Evolutionary conservation across 75 land plant species (phyloP).

Genomic region (Ceratopteris richardii): DNA sequence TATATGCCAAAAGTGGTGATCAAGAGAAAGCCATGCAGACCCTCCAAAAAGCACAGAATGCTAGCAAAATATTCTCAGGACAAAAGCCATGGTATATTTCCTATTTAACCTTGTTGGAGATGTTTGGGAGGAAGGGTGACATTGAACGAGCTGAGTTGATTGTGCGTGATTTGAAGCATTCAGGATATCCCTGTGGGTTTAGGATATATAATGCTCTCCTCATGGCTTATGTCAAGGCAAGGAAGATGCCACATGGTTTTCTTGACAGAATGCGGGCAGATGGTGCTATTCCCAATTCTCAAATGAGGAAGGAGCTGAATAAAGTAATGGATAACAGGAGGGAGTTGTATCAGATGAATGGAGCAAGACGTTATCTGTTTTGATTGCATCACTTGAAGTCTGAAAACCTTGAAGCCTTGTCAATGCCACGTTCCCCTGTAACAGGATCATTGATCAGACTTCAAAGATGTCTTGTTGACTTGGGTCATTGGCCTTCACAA

Average conservation of each 20-base stretch:
- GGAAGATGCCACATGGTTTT: constrained; percentile 20
- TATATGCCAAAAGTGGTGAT: constrained; percentile 7
- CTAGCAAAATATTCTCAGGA: neutral
- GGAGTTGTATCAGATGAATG: too few relatives aligned
- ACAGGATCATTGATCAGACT: too few relatives aligned
- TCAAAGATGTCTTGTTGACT: too few relatives aligned
- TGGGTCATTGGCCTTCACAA: too few relatives aligned
- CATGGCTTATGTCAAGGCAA: constrained; percentile 26
- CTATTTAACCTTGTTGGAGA: constrained; percentile 11
- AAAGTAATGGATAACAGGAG: constrained; percentile 1
- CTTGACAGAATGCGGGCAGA: constrained; percentile 25
- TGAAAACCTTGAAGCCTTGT: too few relatives aligned
- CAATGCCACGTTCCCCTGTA: too few relatives aligned
- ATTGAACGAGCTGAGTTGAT: constrained; percentile 17
- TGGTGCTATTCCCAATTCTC: constrained; percentile 14
- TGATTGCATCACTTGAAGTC: too few relatives aligned
- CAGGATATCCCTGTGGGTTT: constrained; percentile 6
- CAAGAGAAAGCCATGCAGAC: constrained; percentile 17
- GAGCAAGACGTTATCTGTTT: too few relatives aligned
- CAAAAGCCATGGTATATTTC: constrained; percentile 19
- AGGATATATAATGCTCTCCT: constrained; percentile 15
- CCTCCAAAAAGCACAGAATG: constrained; percentile 8
- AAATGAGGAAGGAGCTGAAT: constrained; percentile 13
- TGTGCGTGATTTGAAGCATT: constrained; percentile 1
- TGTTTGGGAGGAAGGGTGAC: constrained; percentile 17